A percentile compares a stretch with the other conserved stretches of the same genome.
phyloP scores from a whole-genome alignment of 305 asterid genomes.

The Ilex paraguariensis region DNA sequence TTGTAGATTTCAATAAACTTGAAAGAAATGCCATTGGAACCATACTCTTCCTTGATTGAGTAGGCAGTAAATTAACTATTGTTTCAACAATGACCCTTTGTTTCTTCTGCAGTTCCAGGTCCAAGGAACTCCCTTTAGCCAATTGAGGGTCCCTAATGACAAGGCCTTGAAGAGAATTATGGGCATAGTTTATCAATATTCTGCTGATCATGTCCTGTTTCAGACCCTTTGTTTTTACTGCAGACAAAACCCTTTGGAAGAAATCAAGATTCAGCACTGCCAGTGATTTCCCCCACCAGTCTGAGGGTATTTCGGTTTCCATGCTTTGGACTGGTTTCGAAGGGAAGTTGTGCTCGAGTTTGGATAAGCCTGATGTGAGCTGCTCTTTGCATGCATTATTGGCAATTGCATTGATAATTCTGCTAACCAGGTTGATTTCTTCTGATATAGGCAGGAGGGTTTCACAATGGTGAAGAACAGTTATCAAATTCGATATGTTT shows the following conservation, averaged over 20 bases:
- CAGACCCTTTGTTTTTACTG: conserved; percentile 71
- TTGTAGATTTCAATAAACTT: conserved; percentile 63
- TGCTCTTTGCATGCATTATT: conserved; percentile 86
- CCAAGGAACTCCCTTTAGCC: conserved; percentile 41
- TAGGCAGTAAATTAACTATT: conserved; percentile 57
- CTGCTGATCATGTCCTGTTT: conserved; percentile 77
- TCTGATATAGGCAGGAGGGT: conserved; percentile 52
- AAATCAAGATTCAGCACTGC: conserved; percentile 57
- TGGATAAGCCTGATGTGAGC: conserved; percentile 72
- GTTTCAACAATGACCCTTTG: conserved; percentile 68
- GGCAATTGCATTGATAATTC: conserved; percentile 64
- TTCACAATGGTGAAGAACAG: conserved; percentile 75
- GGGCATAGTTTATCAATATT: conserved; percentile 78
- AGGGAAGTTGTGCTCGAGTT: conserved; percentile 61
- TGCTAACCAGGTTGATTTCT: conserved; percentile 51
- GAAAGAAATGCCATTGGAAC: conserved; percentile 93
- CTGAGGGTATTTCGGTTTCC: conserved; percentile 50
- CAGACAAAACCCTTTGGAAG: conserved; percentile 63
- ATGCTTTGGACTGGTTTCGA: conserved; percentile 27
- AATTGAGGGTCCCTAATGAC: conserved; percentile 43
- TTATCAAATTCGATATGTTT: conserved; percentile 53
- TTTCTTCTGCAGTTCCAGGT: conserved; percentile 54
- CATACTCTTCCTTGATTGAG: conserved; percentile 68
- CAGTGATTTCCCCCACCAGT: conserved; percentile 89
- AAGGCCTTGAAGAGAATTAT: conserved; percentile 68